These are phyloP conservation scores for Phytopythium oedochilum DNA, from an alignment of 352 stramenopile genomes.

Conservation along the genomic window DNA sequence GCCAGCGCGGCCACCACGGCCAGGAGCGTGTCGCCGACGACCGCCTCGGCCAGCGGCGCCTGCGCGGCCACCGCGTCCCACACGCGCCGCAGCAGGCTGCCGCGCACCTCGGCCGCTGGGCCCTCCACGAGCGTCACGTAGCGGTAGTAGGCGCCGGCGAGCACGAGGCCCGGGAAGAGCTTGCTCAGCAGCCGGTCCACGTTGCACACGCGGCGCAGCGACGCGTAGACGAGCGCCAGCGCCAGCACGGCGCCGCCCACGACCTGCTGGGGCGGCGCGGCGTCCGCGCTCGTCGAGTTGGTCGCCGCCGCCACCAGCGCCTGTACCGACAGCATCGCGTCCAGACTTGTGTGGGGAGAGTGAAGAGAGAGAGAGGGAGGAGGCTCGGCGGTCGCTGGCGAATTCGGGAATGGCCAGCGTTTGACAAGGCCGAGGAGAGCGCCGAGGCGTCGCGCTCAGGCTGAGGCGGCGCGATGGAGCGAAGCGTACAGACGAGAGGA, in stretches of 20 bases:
- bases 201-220: constrained; percentile 60
- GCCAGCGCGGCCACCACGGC: constrained; percentile 19
- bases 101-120: constrained; percentile 2
- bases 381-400: neutral
- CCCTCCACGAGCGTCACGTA: constrained; percentile 23
- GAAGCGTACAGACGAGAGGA: too few species aligned
- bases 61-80: constrained; percentile 19
- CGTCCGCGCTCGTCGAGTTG: neutral
- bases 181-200: constrained; percentile 57
- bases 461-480: too few species aligned
- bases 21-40: constrained; percentile 31
- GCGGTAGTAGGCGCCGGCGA: constrained; percentile 46
- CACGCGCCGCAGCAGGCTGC: constrained; percentile 29
- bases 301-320: constrained; percentile 3
- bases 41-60: constrained; percentile 26
- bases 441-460: too few species aligned
- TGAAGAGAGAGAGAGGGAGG: neutral
- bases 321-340: constrained; percentile 2
- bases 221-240: constrained; percentile 46
- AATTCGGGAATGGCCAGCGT: neutral
- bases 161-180: constrained; percentile 47
- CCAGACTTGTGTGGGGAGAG: too few species aligned
- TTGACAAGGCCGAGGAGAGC: neutral
- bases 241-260: constrained; percentile 28
- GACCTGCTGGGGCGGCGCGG: constrained; percentile 16